phyloP scores from a whole-genome alignment of 2,329 filamentous ascomycete species.

The Neonectria neomacrospora region DNA sequence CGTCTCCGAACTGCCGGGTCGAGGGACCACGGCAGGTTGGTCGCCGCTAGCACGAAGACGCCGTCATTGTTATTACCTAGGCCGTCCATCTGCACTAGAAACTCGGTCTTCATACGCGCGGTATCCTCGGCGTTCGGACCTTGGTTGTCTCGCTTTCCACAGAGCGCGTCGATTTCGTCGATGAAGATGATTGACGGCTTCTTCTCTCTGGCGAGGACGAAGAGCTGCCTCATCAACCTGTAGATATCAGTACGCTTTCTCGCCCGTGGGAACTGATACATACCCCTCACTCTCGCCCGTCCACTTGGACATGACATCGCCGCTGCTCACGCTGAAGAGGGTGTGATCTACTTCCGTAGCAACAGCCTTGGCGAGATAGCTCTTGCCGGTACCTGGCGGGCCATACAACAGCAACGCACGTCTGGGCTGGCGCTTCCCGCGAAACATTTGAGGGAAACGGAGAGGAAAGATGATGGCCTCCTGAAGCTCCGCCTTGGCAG shows the following conservation, averaged over 20 bases:
- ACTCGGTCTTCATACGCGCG: conserved; percentile 23
- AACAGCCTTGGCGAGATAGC: conserved; percentile 26
- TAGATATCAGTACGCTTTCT: not conserved
- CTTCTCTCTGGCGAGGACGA: conserved; percentile 25
- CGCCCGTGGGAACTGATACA: not conserved
- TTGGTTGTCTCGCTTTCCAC: conserved; percentile 14
- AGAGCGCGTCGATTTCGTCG: conserved; percentile 27
- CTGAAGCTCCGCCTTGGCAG: conserved; percentile 24
- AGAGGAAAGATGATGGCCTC: conserved; percentile 27
- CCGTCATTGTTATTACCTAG: conserved; percentile 20
- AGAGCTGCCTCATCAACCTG: conserved; percentile 25
- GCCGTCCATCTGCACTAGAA: conserved; percentile 27
- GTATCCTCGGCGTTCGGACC: conserved; percentile 11
- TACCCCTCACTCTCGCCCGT: conserved; percentile 22
- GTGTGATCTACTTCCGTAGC: conserved; percentile 21
- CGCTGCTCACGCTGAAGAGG: conserved; percentile 21
- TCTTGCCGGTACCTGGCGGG: conserved; percentile 26
- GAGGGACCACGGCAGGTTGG: conserved; percentile 25
- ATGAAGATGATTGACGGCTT: conserved; percentile 32
- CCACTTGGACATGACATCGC: conserved; percentile 26
- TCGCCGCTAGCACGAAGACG: conserved; percentile 25
- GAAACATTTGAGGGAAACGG: conserved; percentile 28
- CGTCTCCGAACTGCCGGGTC: conserved; percentile 22
- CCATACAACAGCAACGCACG: conserved; percentile 23
- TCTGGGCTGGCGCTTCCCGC: conserved; percentile 19